Evolutionary conservation across 1,284 basidiomycete species (phyloP), one percentile per base, ranked within the genome.

Genomic region (Trichosporon asahii): DNA sequence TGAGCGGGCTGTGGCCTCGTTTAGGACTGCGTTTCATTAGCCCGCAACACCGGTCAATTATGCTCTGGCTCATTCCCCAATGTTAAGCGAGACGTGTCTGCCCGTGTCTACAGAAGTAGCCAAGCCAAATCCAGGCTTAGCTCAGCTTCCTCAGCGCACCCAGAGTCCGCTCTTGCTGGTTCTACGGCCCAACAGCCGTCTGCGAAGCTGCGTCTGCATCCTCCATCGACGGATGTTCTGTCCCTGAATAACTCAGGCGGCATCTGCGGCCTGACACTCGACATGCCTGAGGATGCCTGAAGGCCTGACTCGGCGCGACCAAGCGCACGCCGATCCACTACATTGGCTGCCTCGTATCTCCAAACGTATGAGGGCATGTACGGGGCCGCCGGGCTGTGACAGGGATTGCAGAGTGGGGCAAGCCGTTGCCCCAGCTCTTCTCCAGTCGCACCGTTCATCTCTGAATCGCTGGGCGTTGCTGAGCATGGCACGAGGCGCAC

Each of bases 251-350:
- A 25, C 18, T 23, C 49, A 53, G 49, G 49, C 21, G 49, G 49
- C 49, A 53, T 21, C 23, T 53, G 49, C 49, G 49, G 49, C 49
- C 49, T 23, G 49, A 53, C 49, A 14, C 49, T 53, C 21, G 25
- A 18, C 49, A 53, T 53, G 49, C 49, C 49, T 53, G n/a, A 3
- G 9, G 21, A 25, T 53, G 49, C 49, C 21, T 53, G n/a, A 11
- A 21, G 49, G 49, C 49, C 49, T 53, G 49, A 53, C 49, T 53
- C 49, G 21, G 49, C 49, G 49, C 49, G 49, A 53, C 49, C n/a
- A 53, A 23, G 49, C 49, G 21, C 49, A 23, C 49, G 49, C 23
- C 49, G 49, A 53, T 53, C 49, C 49, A 53, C 21, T 53, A 21
- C 49, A 53, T 53, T 53, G 49, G 49, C 49, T 53, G 49, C 49